Base-by-base conservation (phyloP, 1,139 yeast genomes). In the Yamadazyma taylorii region DNA sequence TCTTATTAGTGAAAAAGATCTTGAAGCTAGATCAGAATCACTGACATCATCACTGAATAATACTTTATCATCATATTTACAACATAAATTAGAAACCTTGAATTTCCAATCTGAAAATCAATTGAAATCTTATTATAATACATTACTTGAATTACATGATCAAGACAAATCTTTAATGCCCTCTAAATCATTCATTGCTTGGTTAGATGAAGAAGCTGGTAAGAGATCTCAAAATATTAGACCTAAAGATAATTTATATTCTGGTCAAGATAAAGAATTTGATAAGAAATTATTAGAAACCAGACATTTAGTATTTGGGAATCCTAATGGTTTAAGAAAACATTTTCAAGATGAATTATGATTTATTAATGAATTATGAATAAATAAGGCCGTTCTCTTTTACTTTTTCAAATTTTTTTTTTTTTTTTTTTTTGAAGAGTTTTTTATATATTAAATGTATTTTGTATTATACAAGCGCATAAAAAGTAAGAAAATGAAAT, bases 291-390 rank as follows among this genome's bases (percentile, higher is more conserved):
- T 83, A 55, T 54, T 79, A n/a, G 67, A 68, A 19, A 75, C 83
- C 12, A 75, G 95, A 48, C 92, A 86, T 55, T 56, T 63, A 23
- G 78, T 84, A 2, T 88, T 86, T 63, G 96, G 96, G 2, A 88
- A 88, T 52, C 88, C 87, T 9, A 68, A 77, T 53, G 96, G 85
- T 0, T 59, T 67, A 38, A 69, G 90, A 42, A 80, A 80, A 51
- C 79, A 77, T 33, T 50, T 66, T 41, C 65, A 64, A 9, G 84
- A 79, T 54, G 87, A 81, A 41, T 58, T 80, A 21, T 26, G 77
- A 65, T 24, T n/a, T n/a, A n/a, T n/a, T n/a, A n/a, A n/a, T n/a
- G n/a, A n/a, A n/a, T n/a, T n/a, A n/a, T n/a, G n/a, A n/a, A n/a
- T n/a, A n/a, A n/a, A n/a, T n/a, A n/a, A n/a, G n/a, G n/a, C n/a